Percentiles rank a stretch among this genome's conserved stretches.
phyloP scores from a whole-genome alignment of 2,329 filamentous ascomycete species.

The Xylariaceae sp. region DNA sequence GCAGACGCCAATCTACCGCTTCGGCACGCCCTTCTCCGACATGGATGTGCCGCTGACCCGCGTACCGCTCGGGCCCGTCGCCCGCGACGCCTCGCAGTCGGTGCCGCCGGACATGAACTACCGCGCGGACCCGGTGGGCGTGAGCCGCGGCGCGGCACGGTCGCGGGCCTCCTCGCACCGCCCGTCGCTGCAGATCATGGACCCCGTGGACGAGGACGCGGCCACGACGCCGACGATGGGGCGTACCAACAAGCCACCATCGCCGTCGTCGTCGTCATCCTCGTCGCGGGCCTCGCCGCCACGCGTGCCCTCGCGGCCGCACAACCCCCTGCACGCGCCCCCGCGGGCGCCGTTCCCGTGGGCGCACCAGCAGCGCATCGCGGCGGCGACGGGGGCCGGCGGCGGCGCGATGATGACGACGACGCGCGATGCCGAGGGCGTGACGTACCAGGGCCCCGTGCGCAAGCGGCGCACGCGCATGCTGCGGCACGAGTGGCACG shows the following conservation, averaged over 20 bases:
- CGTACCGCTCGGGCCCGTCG: slow-evolving; percentile 61
- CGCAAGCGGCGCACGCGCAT: slow-evolving; percentile 87
- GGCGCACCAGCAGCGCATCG: slow-evolving; percentile 41
- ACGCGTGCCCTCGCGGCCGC: slow-evolving; percentile 25
- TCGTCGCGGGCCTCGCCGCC: slow-evolving; percentile 20
- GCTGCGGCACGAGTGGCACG: slow-evolving; percentile 88
- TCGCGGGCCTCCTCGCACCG: slow-evolving; percentile 46
- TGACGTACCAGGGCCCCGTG: slow-evolving; percentile 79
- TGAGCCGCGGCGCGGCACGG: slow-evolving; percentile 28
- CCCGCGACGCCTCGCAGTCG: slow-evolving; percentile 77
- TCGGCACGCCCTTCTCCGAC: slow-evolving; percentile 83
- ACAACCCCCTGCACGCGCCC: slow-evolving; percentile 39
- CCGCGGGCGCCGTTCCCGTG: slow-evolving; percentile 50
- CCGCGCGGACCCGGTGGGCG: slow-evolving; percentile 34
- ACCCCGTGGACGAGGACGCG: slow-evolving; percentile 60
- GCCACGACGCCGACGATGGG: slow-evolving; percentile 29
- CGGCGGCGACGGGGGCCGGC: slow-evolving; percentile 23
- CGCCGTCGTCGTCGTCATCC: slow-evolving; percentile 27
- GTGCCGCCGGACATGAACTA: slow-evolving; percentile 92
- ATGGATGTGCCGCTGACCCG: slow-evolving; percentile 80
- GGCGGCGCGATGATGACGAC: slow-evolving; percentile 17
- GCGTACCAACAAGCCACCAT: slow-evolving; percentile 26
- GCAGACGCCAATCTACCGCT: slow-evolving; percentile 59
- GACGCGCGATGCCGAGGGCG: slow-evolving; percentile 37
- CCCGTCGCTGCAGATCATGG: slow-evolving; percentile 61